These are phyloP conservation scores for Aspergillus sp. DNA, from an alignment of 2,329 filamentous ascomycete genomes.

Conservation along the genomic window DNA sequence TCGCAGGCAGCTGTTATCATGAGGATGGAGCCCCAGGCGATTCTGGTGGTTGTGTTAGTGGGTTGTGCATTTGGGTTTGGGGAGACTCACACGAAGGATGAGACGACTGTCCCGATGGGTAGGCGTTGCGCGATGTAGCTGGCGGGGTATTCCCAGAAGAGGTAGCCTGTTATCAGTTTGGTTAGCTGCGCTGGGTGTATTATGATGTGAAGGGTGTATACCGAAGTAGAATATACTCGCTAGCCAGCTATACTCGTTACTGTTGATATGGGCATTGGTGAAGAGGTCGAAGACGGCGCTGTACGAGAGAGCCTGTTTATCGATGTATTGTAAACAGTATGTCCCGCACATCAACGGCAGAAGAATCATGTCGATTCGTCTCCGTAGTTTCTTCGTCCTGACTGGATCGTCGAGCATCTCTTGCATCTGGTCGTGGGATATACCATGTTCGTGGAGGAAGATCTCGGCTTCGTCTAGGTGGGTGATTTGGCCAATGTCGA, in stretches of 20 bases:
- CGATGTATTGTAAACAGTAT: slow-evolving; percentile 55
- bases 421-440: slow-evolving; percentile 46
- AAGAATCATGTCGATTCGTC: slow-evolving; percentile 53
- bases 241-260: slow-evolving; percentile 54
- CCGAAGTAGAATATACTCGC: slow-evolving; percentile 59
- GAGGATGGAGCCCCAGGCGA: slow-evolving; percentile 49
- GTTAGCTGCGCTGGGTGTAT: not conserved
- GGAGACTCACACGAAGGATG: slow-evolving; percentile 13
- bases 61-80: not conserved
- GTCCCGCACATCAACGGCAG: slow-evolving; percentile 52
- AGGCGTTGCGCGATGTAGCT: slow-evolving; percentile 37
- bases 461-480: slow-evolving; percentile 52
- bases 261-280: slow-evolving; percentile 48
- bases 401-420: slow-evolving; percentile 48
- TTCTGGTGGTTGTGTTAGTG: slow-evolving; percentile 5
- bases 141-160: slow-evolving; percentile 49
- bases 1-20: slow-evolving; percentile 46
- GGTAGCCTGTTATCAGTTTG: slow-evolving; percentile 24
- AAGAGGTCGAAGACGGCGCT: slow-evolving; percentile 60
- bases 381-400: slow-evolving; percentile 32
- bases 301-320: slow-evolving; percentile 58
- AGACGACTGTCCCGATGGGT: slow-evolving; percentile 21
- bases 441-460: slow-evolving; percentile 53
- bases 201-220: no score
- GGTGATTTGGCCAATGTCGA: slow-evolving; percentile 25